Base-by-base conservation (phyloP, 2,329 filamentous ascomycete genomes). In the Beauveria brongniartii region DNA sequence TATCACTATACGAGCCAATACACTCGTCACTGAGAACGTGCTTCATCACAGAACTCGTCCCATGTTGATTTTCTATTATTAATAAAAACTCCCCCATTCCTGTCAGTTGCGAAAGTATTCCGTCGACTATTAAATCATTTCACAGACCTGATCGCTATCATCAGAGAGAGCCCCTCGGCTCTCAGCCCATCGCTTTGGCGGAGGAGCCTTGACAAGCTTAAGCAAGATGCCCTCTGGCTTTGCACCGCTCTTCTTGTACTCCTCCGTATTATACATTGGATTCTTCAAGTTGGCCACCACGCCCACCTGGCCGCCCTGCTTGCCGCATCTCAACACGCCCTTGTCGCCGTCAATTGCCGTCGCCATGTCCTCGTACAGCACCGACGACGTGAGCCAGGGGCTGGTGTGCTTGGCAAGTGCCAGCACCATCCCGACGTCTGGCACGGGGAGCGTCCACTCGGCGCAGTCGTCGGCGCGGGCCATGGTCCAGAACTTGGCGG, bases 281-380 rank as follows among this genome's bases (percentile, higher is more conserved):
- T 41, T 41, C 34, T 6, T 16, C 51, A 24, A 20, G 34, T 41
- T 18, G 7, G 34, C 14, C 34, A 1, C 20, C 3, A 24, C 51
- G 12, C 34, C 51, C 34, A 53, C 34, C 34, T 53, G 34, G 20
- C 51, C 51, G 3, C 50, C 50, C 5, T 34, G 20, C 5, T 16
- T 20, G 22, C 34, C 34, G 34, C 51, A 53, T 1, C 20, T 22
- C 43, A 46, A 10, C 43, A 46, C 20, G 20, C 43, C 43, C 43
- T 24, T 46, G 43, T 2, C 24, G 50, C 50, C 30, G 47, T 51
- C 48, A 6, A 71, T 68, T 34, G 68, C 67, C 51, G 56, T 63
- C 28, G 69, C 69, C 30, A 71, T 65, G 30, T 70, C 67, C 7
- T 61, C 61, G 48, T 65, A 69, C 16, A 69, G 60, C 10, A 69